A percentile compares a stretch with the other conserved stretches of the same genome.
Evolutionary conservation across 768 basidiomycete species (phyloP).

Genomic region (Hydnomerulius pinastri): DNA sequence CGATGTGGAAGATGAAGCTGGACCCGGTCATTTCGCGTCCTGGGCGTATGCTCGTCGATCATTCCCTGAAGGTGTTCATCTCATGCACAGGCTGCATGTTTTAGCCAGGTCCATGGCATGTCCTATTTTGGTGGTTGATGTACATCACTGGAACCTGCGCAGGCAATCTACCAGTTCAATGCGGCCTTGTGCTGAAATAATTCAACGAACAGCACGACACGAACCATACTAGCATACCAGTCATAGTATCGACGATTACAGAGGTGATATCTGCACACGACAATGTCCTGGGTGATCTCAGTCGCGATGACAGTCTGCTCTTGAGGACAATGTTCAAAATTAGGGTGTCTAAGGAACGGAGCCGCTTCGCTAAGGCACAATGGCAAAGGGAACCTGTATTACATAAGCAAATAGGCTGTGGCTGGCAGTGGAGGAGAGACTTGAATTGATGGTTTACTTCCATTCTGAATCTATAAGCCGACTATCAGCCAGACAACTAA

Average conservation of each 20-base stretch:
- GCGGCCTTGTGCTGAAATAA: neutral
- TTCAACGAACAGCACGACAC: neutral
- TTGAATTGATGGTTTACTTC: neutral
- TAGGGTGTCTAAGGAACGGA: neutral
- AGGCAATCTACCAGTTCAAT: neutral
- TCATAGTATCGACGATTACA: too few relatives aligned
- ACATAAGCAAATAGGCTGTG: neutral
- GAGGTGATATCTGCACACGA: too few relatives aligned
- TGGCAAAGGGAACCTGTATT: neutral
- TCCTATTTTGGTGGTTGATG: neutral
- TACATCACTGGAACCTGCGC: neutral
- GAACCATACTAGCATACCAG: too few relatives aligned
- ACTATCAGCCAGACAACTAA: slow-evolving; percentile 1
- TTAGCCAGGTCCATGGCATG: neutral
- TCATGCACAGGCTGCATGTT: neutral
- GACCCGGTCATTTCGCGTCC: neutral
- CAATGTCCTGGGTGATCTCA: neutral
- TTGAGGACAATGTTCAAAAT: neutral
- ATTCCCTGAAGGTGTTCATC: neutral
- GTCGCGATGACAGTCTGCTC: neutral
- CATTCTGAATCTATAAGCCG: neutral
- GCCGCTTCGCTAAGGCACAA: neutral
- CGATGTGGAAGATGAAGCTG: neutral
- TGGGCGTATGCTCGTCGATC: neutral
- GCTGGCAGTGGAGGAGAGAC: too few relatives aligned